Evolutionary conservation across 192 early-diverging fungal genomes (phyloP), one percentile per base, ranked within the genome.

Genomic region (Rhizophagus prolifer): DNA sequence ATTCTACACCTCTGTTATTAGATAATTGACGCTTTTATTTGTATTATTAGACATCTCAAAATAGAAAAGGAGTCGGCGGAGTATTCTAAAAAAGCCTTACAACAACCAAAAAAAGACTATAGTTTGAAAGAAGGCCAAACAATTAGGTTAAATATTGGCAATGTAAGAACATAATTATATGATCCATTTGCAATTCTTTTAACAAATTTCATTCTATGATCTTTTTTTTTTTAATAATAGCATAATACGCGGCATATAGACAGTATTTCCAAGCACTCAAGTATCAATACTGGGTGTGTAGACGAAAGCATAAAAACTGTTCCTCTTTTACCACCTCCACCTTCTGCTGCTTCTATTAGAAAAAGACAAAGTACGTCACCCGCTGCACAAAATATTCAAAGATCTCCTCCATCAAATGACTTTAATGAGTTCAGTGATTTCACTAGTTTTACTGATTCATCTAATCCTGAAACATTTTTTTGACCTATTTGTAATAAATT

Each of bases 111-210:
- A 60, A 76, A 91, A 31, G 94, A 95, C 78, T 95, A 92, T 79
- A 91, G 89, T 69, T 81, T 91, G 50, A 95, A 94, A 73, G 93
- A 91, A 34, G 94, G 93, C 7, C 88, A 94, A 76, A 95, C 89
- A 6, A 90, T 95, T 70, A 91, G 82, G 41, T 91, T 94, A 65
- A 88, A 85, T 19, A 86, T 95, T 75, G 93, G 92, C 9, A 86
- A 85, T 13, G 87, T 91, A 66, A 59, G 46, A n/a, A 66, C 13
- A 54, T 58, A 9, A 34, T 72, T 58, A 9, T 9, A 54, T 72
- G 23, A 54, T 13, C 0, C 58, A 36, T 71, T 71, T 71, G 13
- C 26, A 28, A 26, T 3, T 28, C 12, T 4, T 28, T 7, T 26
- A 63, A 63, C 3, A 28, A 63, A 13, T 21, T 14, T 63, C 12